Conservation (phyloP, 2,329 filamentous ascomycete species). For the Cryphonectria parasitica region DNA sequence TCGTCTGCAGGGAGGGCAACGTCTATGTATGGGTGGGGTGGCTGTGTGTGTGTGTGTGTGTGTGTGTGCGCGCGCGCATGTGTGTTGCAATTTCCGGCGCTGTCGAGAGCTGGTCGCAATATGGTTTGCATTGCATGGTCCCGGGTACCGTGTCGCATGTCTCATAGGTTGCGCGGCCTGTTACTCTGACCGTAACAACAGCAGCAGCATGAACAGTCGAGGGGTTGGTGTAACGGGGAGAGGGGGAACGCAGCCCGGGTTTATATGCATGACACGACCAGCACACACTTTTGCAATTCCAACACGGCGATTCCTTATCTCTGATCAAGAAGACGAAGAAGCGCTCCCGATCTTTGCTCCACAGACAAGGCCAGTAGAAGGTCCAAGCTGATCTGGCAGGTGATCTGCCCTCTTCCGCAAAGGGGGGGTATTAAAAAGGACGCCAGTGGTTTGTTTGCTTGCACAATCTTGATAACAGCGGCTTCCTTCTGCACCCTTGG, state of each 20-base stretch:
- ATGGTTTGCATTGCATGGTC: background rate
- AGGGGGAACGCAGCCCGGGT: background rate
- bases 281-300: background rate
- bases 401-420: background rate
- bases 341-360: constrained; percentile 5
- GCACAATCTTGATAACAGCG: constrained; percentile 16
- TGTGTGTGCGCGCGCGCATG: background rate
- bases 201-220: background rate
- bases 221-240: background rate
- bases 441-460: background rate
- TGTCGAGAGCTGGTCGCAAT: background rate
- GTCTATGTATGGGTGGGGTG: background rate
- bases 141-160: background rate
- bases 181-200: background rate
- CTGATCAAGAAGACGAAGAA: constrained; percentile 5
- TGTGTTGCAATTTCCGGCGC: background rate
- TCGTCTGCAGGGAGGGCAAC: background rate
- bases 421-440: background rate
- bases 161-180: background rate
- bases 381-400: constrained; percentile 16
- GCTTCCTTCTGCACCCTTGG: background rate
- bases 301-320: constrained; percentile 13
- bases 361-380: constrained; percentile 2
- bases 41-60: background rate
- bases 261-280: constrained; percentile 9